Evolutionary conservation across 2,329 filamentous ascomycete species (phyloP).

Genomic region (Cordyceps pruinosa): DNA sequence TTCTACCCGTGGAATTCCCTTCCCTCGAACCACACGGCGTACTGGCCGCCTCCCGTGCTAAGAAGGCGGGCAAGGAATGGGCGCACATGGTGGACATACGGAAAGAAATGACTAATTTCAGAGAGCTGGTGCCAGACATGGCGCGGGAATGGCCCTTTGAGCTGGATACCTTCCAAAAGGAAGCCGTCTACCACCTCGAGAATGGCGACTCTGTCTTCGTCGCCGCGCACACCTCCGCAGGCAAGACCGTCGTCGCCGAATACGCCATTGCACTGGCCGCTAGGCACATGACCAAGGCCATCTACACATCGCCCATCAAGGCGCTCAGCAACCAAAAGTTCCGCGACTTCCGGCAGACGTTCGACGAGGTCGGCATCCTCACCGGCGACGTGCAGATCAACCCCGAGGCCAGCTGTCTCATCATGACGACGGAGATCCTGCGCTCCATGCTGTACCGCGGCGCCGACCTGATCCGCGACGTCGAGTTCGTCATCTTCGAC

Average conservation of each 20-base stretch:
- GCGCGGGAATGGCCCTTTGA: slow-evolving; percentile 95
- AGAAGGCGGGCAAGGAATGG: slow-evolving; percentile 80
- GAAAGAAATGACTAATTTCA: slow-evolving; percentile 87
- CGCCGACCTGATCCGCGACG: slow-evolving; percentile 90
- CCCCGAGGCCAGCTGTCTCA: slow-evolving; percentile 92
- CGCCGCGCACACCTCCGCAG: slow-evolving; percentile 92
- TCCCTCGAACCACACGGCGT: slow-evolving; percentile 78
- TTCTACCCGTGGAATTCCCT: slow-evolving; percentile 89
- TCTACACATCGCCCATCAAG: slow-evolving; percentile 98
- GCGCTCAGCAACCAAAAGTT: slow-evolving; percentile 98
- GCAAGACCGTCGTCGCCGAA: slow-evolving; percentile 96
- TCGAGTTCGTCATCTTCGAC: slow-evolving; percentile 98
- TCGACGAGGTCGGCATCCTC: slow-evolving; percentile 93
- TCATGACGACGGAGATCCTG: slow-evolving; percentile 98
- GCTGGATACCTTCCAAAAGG: slow-evolving; percentile 95
- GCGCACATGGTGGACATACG: slow-evolving; percentile 98
- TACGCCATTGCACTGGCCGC: slow-evolving; percentile 94
- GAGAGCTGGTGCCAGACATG: slow-evolving; percentile 91
- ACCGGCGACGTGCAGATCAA: slow-evolving; percentile 98
- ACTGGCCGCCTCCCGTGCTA: slow-evolving; percentile 63
- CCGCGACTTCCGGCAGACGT: slow-evolving; percentile 81
- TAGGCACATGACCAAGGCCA: slow-evolving; percentile 99
- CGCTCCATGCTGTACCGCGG: slow-evolving; percentile 97
- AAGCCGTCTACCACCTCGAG: slow-evolving; percentile 95
- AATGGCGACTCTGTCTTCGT: slow-evolving; percentile 97